Evolutionary conservation across 768 basidiomycete species (phyloP).

Genomic region (Leccinum variicolor): DNA sequence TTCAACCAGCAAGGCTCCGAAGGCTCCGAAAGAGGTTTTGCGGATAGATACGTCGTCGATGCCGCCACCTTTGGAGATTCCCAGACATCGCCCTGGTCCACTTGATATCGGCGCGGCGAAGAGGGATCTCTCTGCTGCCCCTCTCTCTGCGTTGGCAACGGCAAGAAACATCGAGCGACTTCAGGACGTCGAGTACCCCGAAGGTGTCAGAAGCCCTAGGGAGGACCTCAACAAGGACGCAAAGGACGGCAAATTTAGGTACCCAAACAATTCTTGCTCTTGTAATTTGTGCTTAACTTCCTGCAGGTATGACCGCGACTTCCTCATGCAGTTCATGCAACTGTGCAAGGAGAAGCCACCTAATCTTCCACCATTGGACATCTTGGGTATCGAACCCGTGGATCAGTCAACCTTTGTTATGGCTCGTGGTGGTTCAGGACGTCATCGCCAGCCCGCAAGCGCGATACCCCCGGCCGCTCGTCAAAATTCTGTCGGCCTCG

Average conservation of each 20-base stretch:
- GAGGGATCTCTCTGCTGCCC: slow-evolving; percentile 31
- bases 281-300: slow-evolving; percentile 6
- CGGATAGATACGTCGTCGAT: slow-evolving; percentile 61
- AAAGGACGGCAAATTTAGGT: slow-evolving; percentile 89
- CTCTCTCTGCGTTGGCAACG: slow-evolving; percentile 65
- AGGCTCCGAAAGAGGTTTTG: slow-evolving; percentile 46
- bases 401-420: slow-evolving; percentile 51
- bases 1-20: slow-evolving; percentile 37
- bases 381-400: slow-evolving; percentile 84
- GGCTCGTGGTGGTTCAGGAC: slow-evolving; percentile 62
- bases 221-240: slow-evolving; percentile 82
- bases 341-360: slow-evolving; percentile 96
- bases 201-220: slow-evolving; percentile 76
- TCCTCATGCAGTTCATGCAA: slow-evolving; percentile 94
- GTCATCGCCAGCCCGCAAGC: slow-evolving; percentile 47
- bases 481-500: slow-evolving; percentile 50
- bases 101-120: slow-evolving; percentile 64
- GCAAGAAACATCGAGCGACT: slow-evolving; percentile 88
- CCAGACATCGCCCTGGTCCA: slow-evolving; percentile 59
- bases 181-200: slow-evolving; percentile 73
- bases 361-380: slow-evolving; percentile 81
- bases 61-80: slow-evolving; percentile 39
- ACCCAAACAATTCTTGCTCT: slow-evolving; percentile 4
- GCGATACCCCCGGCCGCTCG: slow-evolving; percentile 44
- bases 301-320: slow-evolving; percentile 90